phyloP scores from a whole-genome alignment of 306 rosid genomes.

The Prunus padus region DNA sequence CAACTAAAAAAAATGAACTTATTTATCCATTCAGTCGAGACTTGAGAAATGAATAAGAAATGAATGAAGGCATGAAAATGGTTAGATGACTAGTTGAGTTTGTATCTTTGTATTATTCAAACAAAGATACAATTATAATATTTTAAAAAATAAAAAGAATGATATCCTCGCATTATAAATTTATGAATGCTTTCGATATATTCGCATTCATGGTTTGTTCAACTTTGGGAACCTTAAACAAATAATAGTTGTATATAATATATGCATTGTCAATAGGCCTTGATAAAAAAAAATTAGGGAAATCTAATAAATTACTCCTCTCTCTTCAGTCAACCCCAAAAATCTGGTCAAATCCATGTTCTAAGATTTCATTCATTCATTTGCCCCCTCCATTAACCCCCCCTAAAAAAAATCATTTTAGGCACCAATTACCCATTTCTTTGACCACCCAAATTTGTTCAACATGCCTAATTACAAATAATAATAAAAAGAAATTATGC shows the following conservation, averaged over 20 bases:
- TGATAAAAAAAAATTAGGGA: background rate
- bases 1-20: too few species aligned
- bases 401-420: background rate
- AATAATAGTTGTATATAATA: background rate
- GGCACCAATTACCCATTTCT: background rate
- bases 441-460: background rate
- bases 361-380: background rate
- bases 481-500: background rate
- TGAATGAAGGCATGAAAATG: background rate
- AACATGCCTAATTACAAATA: too few species aligned
- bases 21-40: too few species aligned
- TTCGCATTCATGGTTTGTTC: background rate
- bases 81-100: background rate
- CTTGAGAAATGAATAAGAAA: background rate
- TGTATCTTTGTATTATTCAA: background rate
- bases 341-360: constrained; percentile 22
- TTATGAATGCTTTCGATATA: constrained; percentile 6
- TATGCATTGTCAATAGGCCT: too few species aligned
- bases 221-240: background rate
- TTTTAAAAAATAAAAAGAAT: background rate
- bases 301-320: background rate
- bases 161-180: background rate
- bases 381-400: too few species aligned
- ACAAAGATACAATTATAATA: background rate
- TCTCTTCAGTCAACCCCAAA: constrained; percentile 10